Conservation (phyloP, 2,329 filamentous ascomycete species). For the Cylindrodendrum hubeiense region DNA sequence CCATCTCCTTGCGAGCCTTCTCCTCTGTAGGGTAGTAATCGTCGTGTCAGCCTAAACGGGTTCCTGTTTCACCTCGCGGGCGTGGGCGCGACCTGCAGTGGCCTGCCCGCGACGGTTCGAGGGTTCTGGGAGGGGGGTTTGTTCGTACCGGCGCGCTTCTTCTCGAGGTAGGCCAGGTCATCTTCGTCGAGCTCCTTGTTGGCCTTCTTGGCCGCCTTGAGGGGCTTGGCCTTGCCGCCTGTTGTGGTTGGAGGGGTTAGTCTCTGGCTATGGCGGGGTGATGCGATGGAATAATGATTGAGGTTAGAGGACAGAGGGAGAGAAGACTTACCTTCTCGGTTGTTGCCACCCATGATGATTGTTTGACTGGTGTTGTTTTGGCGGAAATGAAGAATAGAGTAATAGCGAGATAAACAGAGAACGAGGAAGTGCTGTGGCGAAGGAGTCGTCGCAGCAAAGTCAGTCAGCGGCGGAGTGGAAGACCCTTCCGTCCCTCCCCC, state of each 20-base stretch:
- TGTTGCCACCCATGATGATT: slow-evolving; percentile 53
- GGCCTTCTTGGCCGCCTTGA: slow-evolving; percentile 91
- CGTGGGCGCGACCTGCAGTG: not conserved
- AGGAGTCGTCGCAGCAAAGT: slow-evolving; percentile 30
- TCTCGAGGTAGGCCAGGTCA: slow-evolving; percentile 84
- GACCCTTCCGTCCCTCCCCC: slow-evolving; percentile 28
- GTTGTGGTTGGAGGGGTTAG: slow-evolving; percentile 51
- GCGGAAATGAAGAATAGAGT: slow-evolving; percentile 18
- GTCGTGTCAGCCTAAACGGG: slow-evolving; percentile 33
- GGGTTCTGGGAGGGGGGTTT: not conserved
- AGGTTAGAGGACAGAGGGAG: not conserved
- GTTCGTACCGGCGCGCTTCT: slow-evolving; percentile 83
- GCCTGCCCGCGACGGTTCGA: not conserved
- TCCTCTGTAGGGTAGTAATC: slow-evolving; percentile 68
- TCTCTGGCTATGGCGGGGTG: slow-evolving; percentile 21
- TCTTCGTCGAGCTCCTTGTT: slow-evolving; percentile 88
- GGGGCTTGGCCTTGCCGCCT: slow-evolving; percentile 87
- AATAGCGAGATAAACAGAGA: slow-evolving; percentile 8
- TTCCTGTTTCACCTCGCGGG: not conserved
- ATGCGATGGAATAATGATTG: slow-evolving; percentile 19
- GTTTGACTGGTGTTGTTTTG: slow-evolving; percentile 29
- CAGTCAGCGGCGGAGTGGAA: slow-evolving; percentile 20
- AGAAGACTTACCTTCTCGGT: slow-evolving; percentile 52
- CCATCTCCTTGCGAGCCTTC: slow-evolving; percentile 87
- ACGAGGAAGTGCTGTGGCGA: slow-evolving; percentile 30